Conservation (phyloP, 1,284 basidiomycete species). For the Papiliotrema flavescens region DNA sequence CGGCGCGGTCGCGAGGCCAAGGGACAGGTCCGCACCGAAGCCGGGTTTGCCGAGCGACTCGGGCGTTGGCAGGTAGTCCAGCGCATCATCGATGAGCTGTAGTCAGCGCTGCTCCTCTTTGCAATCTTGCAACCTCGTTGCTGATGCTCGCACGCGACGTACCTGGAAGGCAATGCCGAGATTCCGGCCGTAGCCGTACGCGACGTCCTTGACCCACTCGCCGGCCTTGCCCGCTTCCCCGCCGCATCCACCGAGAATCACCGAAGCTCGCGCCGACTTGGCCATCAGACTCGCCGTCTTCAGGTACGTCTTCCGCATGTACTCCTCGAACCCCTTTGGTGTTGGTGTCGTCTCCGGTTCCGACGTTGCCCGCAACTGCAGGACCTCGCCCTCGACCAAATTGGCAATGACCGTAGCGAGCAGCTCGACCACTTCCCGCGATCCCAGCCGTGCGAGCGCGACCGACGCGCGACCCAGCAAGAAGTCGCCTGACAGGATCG, state of each 20-base stretch:
- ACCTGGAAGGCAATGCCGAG: conserved; percentile 94
- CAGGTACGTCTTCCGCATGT: conserved; percentile 91
- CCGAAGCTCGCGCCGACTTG: conserved; percentile 82
- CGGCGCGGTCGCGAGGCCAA: conserved; percentile 88
- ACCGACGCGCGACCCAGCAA: conserved; percentile 87
- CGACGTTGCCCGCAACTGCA: conserved; percentile 65
- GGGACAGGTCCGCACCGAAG: conserved; percentile 75
- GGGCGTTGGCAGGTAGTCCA: conserved; percentile 73
- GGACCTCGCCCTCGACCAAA: conserved; percentile 92
- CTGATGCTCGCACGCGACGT: conserved; percentile 23
- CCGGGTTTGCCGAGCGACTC: conserved; percentile 74
- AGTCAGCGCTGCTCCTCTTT: neutral
- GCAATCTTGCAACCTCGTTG: neutral
- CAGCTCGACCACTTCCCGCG: conserved; percentile 86
- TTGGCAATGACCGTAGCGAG: conserved; percentile 91
- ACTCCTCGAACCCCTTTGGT: conserved; percentile 65
- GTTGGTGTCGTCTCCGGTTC: conserved; percentile 41
- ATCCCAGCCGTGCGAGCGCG: conserved; percentile 79
- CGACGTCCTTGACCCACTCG: conserved; percentile 86
- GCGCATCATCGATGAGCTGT: conserved; percentile 87
- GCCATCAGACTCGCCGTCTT: conserved; percentile 97
- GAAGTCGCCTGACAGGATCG: conserved; percentile 93
- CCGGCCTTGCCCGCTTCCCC: conserved; percentile 45
- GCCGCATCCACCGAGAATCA: conserved; percentile 78
- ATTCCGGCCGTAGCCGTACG: conserved; percentile 87